phyloP scores from a whole-genome alignment of 2,329 filamentous ascomycete genomes.

The Alternaria sp. region DNA sequence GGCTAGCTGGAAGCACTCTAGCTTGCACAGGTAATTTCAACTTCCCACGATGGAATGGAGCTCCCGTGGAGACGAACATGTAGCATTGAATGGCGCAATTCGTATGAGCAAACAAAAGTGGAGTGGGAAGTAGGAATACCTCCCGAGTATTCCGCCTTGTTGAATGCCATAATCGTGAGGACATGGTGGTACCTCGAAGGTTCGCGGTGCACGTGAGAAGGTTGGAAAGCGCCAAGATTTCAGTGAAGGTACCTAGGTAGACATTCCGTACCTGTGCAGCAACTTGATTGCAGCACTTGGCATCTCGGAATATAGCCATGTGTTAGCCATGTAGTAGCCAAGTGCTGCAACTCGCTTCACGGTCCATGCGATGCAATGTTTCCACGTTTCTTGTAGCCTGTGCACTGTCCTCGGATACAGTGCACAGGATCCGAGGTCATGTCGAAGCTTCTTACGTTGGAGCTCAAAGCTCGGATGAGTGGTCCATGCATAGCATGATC shows the following conservation, averaged over 20 bases:
- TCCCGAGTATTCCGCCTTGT: neutral
- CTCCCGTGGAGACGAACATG: conserved; percentile 7
- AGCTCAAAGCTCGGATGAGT: conserved; percentile 3
- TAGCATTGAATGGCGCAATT: conserved; percentile 5
- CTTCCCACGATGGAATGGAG: conserved; percentile 13
- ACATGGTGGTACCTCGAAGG: neutral
- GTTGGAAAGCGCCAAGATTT: neutral
- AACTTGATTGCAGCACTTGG: neutral
- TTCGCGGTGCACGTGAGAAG: neutral
- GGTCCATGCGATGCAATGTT: neutral
- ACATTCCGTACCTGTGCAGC: neutral
- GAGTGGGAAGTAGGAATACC: neutral
- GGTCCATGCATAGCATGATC: conserved; percentile 24
- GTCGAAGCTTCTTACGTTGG: neutral
- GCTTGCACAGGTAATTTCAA: conserved; percentile 25
- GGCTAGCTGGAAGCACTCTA: conserved; percentile 23
- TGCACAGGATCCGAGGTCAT: neutral
- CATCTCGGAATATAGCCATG: neutral
- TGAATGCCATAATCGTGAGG: neutral
- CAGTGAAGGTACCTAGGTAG: neutral
- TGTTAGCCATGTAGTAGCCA: neutral
- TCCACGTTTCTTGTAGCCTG: neutral
- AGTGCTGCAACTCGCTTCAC: conserved; percentile 2
- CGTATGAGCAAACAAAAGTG: neutral
- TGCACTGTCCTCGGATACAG: neutral